Evolutionary conservation across 176 grass and related monocot species (phyloP).

Genomic region (Zoysia pacifica): DNA sequence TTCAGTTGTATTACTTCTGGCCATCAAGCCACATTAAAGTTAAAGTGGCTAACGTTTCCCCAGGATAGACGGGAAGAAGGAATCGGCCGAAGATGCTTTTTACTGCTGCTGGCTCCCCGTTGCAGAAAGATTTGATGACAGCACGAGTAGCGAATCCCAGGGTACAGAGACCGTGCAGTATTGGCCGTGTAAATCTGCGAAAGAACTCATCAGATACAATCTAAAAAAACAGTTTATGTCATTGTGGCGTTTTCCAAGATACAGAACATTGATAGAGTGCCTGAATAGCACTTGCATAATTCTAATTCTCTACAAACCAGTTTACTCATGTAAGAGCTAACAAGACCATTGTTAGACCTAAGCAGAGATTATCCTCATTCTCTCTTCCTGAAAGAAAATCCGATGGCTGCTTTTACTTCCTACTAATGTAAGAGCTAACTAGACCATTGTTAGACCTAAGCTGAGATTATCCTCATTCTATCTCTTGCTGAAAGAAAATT

Average conservation of each 20-base stretch:
- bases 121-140: slow-evolving; percentile 70
- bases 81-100: slow-evolving; percentile 78
- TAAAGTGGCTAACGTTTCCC: slow-evolving; percentile 70
- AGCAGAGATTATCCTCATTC: too few relatives aligned
- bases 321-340: neutral
- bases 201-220: slow-evolving; percentile 29
- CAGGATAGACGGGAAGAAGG: slow-evolving; percentile 82
- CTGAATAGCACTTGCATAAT: neutral
- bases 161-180: slow-evolving; percentile 90
- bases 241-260: neutral
- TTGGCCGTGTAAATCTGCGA: slow-evolving; percentile 74
- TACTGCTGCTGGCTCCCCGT: slow-evolving; percentile 62
- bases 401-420: too few relatives aligned
- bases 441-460: too few relatives aligned
- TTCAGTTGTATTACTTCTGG: neutral
- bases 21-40: slow-evolving; percentile 86
- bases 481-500: neutral
- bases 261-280: neutral
- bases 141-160: slow-evolving; percentile 72
- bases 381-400: too few relatives aligned
- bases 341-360: too few relatives aligned
- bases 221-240: neutral
- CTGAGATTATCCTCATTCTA: neutral
- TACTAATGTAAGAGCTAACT: neutral
- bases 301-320: neutral